phyloP scores from a whole-genome alignment of 768 basidiomycete genomes.

The Cystofilobasidium ferigula region DNA sequence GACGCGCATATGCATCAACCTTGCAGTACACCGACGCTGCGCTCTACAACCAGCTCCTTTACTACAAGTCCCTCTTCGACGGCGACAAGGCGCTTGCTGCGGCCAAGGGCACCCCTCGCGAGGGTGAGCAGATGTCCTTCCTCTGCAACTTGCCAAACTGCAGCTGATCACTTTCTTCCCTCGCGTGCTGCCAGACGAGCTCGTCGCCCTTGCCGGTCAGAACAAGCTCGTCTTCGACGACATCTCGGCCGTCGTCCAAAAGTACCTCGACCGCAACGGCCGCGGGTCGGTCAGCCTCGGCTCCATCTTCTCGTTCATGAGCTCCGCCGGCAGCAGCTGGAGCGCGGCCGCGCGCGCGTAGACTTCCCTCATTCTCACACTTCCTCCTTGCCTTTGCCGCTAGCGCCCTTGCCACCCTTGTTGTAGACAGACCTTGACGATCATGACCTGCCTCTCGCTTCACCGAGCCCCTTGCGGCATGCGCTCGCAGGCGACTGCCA shows the following conservation, averaged over 20 bases:
- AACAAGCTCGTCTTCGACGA: slow-evolving; percentile 48
- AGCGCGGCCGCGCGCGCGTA: too few species aligned
- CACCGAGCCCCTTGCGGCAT: too few species aligned
- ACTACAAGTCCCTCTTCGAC: slow-evolving; percentile 69
- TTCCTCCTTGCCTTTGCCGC: too few species aligned
- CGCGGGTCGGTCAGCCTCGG: slow-evolving; percentile 79
- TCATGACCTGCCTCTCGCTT: too few species aligned
- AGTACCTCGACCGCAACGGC: slow-evolving; percentile 76
- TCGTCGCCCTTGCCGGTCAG: slow-evolving; percentile 44
- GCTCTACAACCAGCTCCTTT: slow-evolving; percentile 83
- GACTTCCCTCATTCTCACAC: too few species aligned
- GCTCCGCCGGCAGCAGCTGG: slow-evolving; percentile 7
- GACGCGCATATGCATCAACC: neutral
- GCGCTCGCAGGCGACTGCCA: too few species aligned
- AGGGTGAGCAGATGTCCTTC: slow-evolving; percentile 12
- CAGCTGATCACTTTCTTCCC: neutral
- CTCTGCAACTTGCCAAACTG: neutral
- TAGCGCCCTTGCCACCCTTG: too few species aligned
- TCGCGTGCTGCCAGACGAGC: slow-evolving; percentile 44
- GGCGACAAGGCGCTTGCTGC: slow-evolving; percentile 50
- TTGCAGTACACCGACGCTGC: slow-evolving; percentile 66
- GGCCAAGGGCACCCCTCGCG: slow-evolving; percentile 43
- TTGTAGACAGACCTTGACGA: too few species aligned
- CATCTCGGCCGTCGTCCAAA: slow-evolving; percentile 54
- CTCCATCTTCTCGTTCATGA: slow-evolving; percentile 69